Evolutionary conservation across 2,329 filamentous ascomycete genomes (phyloP), one percentile per base, ranked within the genome.

Genomic region (Penicillium sp.): DNA sequence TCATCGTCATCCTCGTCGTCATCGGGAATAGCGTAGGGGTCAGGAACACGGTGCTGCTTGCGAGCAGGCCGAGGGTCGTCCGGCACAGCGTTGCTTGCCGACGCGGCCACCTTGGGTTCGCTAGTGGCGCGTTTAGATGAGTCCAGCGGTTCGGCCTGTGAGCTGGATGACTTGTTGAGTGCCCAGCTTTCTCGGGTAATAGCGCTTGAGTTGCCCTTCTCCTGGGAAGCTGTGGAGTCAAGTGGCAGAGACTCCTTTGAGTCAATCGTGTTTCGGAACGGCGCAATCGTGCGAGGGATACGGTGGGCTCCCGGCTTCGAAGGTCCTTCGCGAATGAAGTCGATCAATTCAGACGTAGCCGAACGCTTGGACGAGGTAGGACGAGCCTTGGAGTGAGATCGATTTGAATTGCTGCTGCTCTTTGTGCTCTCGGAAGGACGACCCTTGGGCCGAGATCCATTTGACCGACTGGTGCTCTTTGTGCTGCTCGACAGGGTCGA

Each of bases 271-370:
- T 79, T 84, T 44, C 88, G 79, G 74, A 94, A 95, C 1, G 89
- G 88, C 8, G 89, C 89, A 10, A 93, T 84, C n/a, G 80, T 81
- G 14, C 87, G 83, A 34, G 89, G 86, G 51, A 94, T 93, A 20
- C 87, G 82, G 48, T 82, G 86, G 52, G 79, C 79, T 22, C 77
- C 76, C 36, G 72, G 65, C 50, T 73, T 77, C 0, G 87, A 85
- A 3, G 89, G 89, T 0, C 90, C 91, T 63, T 88, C 84, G 37
- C 90, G 84, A 55, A 98, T 94, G 66, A 98, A 97, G 64, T 97
- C 90, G 55, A 96, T 95, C 47, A 98, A 73, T 50, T 96, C 93
- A 10, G 87, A 86, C 46, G 84, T 94, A 54, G 84, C 84, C 41
- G 81, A 81, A 42, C 75, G 77, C 47, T 72, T 73, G 40, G 82